Evolutionary conservation across 768 basidiomycete species (phyloP), one percentile per base, ranked within the genome.

Genomic region (Boletus sp.): DNA sequence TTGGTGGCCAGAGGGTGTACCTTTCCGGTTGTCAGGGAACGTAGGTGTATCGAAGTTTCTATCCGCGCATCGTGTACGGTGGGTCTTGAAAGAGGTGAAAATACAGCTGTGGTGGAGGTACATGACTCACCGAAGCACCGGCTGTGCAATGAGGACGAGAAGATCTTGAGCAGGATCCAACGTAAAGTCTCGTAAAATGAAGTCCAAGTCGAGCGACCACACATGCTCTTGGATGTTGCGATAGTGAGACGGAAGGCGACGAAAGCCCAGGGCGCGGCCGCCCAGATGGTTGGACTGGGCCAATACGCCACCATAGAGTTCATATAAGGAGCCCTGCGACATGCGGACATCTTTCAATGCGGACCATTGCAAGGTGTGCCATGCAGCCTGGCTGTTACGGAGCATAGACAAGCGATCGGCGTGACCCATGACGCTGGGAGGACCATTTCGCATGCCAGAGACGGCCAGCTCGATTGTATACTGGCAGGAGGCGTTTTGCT

Each of bases 121-220:
- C 25, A 34, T 17, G 32, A 63, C 72, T 59, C 59, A 79, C 78
- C 60, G 69, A 51, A 47, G 42, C 29, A 57, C 51, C 21, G 73
- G 73, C 27, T 59, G 65, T 59, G 80, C 77, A 7, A 84, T 67
- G 17, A 81, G 57, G 8, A 86, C 75, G 9, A 87, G 72, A 32
- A 89, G 74, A 64, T 88, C 81, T 61, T 86, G 85, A 23, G 81
- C 76, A 17, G 84, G 82, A 63, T 88, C 87, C 73, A 89, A 78
- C 7, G 74, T 75, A 57, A 84, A 84, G 59, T 85, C 84, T n/a
- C 79, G 75, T 13, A 83, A 60, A 15, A 55, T 34, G 34, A 79
- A 57, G 5, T 70, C 70, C 51, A 72, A 33, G 21, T 70, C 63
- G 17, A 80, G 53, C 6, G 65, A 64, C 83, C 83, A 84, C 15